Conservation (phyloP, 208 protist species). For the Balamuthia mandrillaris region DNA sequence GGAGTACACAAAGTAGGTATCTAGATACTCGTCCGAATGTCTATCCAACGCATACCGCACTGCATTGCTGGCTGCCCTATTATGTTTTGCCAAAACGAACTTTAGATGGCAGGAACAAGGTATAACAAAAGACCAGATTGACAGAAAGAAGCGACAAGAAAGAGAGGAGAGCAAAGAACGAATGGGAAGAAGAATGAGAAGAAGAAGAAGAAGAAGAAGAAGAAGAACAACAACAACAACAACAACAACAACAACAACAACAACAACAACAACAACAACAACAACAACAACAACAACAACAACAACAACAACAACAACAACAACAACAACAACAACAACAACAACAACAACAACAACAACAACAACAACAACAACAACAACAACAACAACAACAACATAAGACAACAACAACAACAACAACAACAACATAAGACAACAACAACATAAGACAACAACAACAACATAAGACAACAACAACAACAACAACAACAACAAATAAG, state of each 20-base stretch:
- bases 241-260: not conserved
- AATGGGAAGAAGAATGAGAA: not conserved
- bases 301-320: not conserved
- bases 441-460: not conserved
- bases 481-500: not conserved
- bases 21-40: not conserved
- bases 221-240: not conserved
- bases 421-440: not conserved
- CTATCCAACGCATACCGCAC: slow-evolving; percentile 44
- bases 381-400: not conserved
- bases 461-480: not conserved
- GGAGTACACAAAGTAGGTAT: slow-evolving; percentile 14
- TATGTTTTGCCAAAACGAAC: not conserved
- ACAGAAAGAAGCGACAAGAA: no score
- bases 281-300: not conserved
- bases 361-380: not conserved
- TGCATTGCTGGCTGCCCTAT: slow-evolving; percentile 46
- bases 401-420: not conserved
- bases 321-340: not conserved
- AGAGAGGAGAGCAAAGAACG: not conserved
- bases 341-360: not conserved
- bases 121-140: no score
- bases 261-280: not conserved
- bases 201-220: not conserved
- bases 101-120: no score